Percentiles rank a stretch among this genome's conserved stretches.
Evolutionary conservation across 441 rosid species (phyloP).

Genomic region (Populus tomentosa): DNA sequence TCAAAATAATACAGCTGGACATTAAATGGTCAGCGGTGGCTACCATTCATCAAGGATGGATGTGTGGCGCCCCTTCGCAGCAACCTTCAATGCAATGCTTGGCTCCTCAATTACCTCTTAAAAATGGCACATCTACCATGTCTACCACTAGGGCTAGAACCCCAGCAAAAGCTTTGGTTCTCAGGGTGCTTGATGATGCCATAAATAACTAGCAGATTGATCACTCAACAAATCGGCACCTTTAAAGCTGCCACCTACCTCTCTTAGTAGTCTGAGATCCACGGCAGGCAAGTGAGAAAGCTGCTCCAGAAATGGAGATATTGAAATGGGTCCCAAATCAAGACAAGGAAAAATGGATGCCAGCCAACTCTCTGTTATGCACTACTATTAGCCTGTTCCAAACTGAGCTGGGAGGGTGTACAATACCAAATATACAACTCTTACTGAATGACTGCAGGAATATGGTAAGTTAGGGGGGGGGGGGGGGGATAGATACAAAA

Average conservation of each 20-base stretch:
- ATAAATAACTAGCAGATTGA: neutral
- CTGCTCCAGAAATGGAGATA: slow-evolving; percentile 1
- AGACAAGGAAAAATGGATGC: slow-evolving; percentile 2
- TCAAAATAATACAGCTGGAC: neutral
- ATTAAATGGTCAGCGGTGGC: neutral
- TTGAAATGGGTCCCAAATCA: slow-evolving; percentile 4
- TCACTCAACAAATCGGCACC: neutral
- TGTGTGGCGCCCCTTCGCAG: neutral
- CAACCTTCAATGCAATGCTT: neutral
- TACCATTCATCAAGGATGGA: neutral
- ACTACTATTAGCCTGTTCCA: slow-evolving; percentile 19
- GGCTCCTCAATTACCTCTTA: neutral
- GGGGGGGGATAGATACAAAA: neutral
- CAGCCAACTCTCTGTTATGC: slow-evolving; percentile 16
- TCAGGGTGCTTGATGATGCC: neutral
- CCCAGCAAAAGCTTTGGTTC: neutral
- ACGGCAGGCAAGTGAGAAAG: neutral
- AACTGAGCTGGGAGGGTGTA: slow-evolving; percentile 12
- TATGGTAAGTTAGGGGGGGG: neutral
- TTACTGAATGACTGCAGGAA: slow-evolving; percentile 7
- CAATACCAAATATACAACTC: slow-evolving; percentile 29
- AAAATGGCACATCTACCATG: neutral
- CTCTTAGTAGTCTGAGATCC: neutral
- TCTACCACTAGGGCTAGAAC: neutral
- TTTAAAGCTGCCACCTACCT: slow-evolving; percentile 10